Evolutionary conservation across 176 grass and related monocot genomes (phyloP).

Genomic region (Poa annua): DNA sequence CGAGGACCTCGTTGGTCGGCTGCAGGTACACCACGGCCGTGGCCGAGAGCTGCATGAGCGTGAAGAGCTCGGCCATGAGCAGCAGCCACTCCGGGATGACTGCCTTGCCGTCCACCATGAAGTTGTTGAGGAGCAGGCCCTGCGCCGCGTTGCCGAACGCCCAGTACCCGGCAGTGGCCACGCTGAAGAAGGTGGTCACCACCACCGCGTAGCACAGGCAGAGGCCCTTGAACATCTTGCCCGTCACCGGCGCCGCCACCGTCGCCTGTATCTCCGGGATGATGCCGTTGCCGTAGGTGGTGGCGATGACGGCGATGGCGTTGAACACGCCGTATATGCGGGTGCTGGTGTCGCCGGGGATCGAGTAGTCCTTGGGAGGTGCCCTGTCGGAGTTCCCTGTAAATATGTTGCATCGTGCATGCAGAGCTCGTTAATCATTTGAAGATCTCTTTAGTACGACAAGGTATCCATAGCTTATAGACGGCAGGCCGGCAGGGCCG

Average conservation of each 20-base stretch:
- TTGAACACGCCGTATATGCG: conserved; percentile 74
- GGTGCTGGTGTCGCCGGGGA: conserved; percentile 46
- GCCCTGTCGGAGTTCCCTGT: conserved; percentile 57
- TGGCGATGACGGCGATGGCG: conserved; percentile 84
- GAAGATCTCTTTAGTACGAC: neutral
- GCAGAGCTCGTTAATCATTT: neutral
- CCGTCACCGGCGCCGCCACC: conserved; percentile 73
- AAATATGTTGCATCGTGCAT: neutral
- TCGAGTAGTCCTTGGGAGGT: conserved; percentile 65
- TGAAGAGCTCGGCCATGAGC: conserved; percentile 72
- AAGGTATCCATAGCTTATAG: neutral
- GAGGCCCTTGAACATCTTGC: conserved; percentile 95
- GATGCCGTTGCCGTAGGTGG: conserved; percentile 88
- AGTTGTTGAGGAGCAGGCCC: conserved; percentile 68
- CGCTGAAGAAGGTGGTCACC: conserved; percentile 84
- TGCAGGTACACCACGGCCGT: conserved; percentile 94
- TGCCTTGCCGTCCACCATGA: conserved; percentile 58
- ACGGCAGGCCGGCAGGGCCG: neutral
- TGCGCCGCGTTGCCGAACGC: conserved; percentile 76
- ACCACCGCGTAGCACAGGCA: conserved; percentile 78
- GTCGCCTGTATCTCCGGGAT: conserved; percentile 97
- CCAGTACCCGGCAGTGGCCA: conserved; percentile 95
- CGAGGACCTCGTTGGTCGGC: conserved; percentile 87
- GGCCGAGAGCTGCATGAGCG: conserved; percentile 77
- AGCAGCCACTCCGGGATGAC: conserved; percentile 71